These are phyloP conservation scores for Aspergillus sp. DNA, from an alignment of 2,329 filamentous ascomycete species.

Conservation along the genomic window DNA sequence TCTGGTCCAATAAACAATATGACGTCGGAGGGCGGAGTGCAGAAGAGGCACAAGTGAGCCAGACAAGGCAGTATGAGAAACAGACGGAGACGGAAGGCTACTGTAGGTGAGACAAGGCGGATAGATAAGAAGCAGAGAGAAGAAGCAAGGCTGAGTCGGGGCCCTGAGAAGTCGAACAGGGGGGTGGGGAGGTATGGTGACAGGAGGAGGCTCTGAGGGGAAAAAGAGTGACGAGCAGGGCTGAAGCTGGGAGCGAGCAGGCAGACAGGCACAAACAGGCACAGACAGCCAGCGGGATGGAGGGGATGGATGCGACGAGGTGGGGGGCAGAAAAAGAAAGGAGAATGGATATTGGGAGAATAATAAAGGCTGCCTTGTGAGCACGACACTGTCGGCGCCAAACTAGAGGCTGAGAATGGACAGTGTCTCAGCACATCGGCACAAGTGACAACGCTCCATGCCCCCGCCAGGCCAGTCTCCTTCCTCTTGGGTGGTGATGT, in stretches of 20 bases:
- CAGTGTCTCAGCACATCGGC: not conserved
- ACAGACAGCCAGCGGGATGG: not conserved
- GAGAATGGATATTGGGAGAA: not conserved
- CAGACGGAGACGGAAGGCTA: not conserved
- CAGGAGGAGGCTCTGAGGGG: constrained; percentile 7
- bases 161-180: not conserved
- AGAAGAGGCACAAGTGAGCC: not conserved
- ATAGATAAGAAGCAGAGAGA: not conserved
- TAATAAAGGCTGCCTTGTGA: not conserved
- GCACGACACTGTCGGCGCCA: constrained; percentile 3
- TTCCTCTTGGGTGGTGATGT: not conserved
- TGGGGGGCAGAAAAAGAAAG: constrained; percentile 2
- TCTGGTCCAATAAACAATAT: not conserved
- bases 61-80: not conserved
- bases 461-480: no score
- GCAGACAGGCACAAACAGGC: not conserved
- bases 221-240: not conserved
- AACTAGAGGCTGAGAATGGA: constrained; percentile 4
- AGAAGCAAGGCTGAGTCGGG: not conserved
- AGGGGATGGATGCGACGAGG: not conserved
- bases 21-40: not conserved
- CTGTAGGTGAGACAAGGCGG: constrained; percentile 3
- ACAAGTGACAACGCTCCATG: not conserved
- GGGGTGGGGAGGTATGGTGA: not conserved
- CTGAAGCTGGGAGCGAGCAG: not conserved